Base-by-base conservation (phyloP, 2,329 filamentous ascomycete species). In the Alternaria alternata region DNA sequence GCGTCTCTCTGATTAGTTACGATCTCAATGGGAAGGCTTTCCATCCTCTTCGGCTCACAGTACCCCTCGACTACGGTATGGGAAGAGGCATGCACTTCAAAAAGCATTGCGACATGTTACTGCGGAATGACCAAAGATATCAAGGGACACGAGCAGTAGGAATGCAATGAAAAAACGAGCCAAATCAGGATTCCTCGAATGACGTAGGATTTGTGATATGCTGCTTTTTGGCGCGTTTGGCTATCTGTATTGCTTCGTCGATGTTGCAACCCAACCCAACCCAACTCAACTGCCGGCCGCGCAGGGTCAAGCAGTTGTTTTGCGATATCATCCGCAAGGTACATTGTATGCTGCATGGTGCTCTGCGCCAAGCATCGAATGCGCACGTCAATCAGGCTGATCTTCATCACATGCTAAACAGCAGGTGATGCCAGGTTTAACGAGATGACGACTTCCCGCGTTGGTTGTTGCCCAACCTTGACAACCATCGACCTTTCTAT, bases 1-100 rank as follows among this genome's bases (percentile, higher is more conserved):
- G 75, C 75, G 75, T 77, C 73, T 76, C 73, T 74, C 64, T 74
- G 72, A 73, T 74, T 76, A 72, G 73, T 74, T 71, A 75, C 66
- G 70, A 75, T 72, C 65, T 71, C 72, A 73, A 74, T 71, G 73
- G 73, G 69, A 72, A 69, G 73, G 72, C 67, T 75, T 69, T 73
- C 69, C 65, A 65, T 68, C 62, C 63, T 70, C 70, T 66, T 55
- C 59, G 57, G 68, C 66, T 70, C 62, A 61, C 64, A 68, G 62
- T 60, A 58, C 41, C 63, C 54, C 55, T 65, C 56, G 60, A 67
- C 32, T 61, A 62, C 41, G 57, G 57, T 60, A 60, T 62, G 64
- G 64, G 60, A 55, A 54, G 65, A 66, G 65, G 61, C 68, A 74
- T 75, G 73, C 68, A 75, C 63, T 71, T 63, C 62, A 71, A 63